Base-by-base conservation (phyloP, 305 asterid species). In the Fraxinus latifolia region DNA sequence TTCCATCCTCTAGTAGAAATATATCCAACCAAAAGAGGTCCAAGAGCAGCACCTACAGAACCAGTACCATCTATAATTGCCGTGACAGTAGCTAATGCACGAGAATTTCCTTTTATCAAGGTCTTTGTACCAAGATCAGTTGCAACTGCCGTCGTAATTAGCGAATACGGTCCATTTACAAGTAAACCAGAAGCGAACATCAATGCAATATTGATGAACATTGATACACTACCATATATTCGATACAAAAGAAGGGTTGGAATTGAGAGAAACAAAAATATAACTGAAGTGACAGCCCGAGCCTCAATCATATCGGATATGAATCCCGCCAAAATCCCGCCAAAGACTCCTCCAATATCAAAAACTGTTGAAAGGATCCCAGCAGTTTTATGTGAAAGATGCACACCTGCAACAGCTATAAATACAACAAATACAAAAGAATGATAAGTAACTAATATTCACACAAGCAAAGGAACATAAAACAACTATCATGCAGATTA, bases 51-150 rank as follows among this genome's bases (percentile, higher is more conserved):
- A 42, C 99, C 98, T 7, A 93, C 92, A 32, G 98, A 96, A 81
- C 99, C 98, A 25, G 98, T 96, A 7, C 97, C 99, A 76, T 96
- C 99, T 84, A 96, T 94, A 73, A 96, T 94, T 36, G 98, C 99
- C 31, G 97, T 81, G 27, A 96, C 98, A 7, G 97, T 94, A 74
- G 99, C 98, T 85, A 94, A 84, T 60, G 95, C 97, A 11, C 95
- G 97, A 0, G 97, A 87, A 78, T 87, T 96, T 74, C 96, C 97
- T 68, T 87, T 86, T 32, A 84, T 82, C 82, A 70, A 19, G 88
- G 89, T 87, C 86, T 93, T 97, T 3, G 97, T 92, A 25, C 98
- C 98, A 65, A 94, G 97, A 89, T 96, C 98, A 82, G 99, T 92
- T 60, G 99, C 94, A 71, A 96, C 98, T 53, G 99, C 98, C 31